Evolutionary conservation across 805 yeast species (phyloP).

Genomic region (Hanseniaspora osmophila): DNA sequence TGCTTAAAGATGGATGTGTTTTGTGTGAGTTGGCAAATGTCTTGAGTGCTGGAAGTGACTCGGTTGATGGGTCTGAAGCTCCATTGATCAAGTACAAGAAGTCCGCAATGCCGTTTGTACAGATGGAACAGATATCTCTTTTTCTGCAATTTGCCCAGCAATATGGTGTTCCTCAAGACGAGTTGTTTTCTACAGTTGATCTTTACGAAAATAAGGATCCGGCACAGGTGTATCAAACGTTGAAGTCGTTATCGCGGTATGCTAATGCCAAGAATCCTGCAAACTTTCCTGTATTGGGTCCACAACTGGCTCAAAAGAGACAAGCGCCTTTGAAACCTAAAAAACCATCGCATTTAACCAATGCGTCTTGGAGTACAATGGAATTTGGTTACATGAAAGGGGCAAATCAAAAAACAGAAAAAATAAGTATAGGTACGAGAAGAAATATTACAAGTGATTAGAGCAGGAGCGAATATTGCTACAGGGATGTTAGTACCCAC

Average conservation of each 20-base stretch:
- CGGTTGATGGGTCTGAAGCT: not conserved
- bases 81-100: conserved; percentile 35
- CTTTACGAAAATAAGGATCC: conserved; percentile 63
- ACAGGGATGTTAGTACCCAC: no score
- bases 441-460: conserved; percentile 26
- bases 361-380: conserved; percentile 39
- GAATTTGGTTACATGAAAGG: conserved; percentile 52
- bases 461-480: not conserved
- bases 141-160: conserved; percentile 48
- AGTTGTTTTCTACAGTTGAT: conserved; percentile 66
- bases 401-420: conserved; percentile 39
- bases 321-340: conserved; percentile 27
- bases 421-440: conserved; percentile 38
- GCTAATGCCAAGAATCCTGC: conserved; percentile 42
- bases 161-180: conserved; percentile 68
- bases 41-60: conserved; percentile 27
- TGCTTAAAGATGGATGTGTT: conserved; percentile 46
- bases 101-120: conserved; percentile 60
- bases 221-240: conserved; percentile 59
- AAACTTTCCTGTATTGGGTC: conserved; percentile 41
- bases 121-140: conserved; percentile 72
- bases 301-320: conserved; percentile 34
- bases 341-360: conserved; percentile 41
- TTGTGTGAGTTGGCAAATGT: conserved; percentile 29
- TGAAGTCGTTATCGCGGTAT: conserved; percentile 59